Evolutionary conservation across 331 rosid species (phyloP), one percentile per base, ranked within the genome.

Genomic region (Acacia concinna): DNA sequence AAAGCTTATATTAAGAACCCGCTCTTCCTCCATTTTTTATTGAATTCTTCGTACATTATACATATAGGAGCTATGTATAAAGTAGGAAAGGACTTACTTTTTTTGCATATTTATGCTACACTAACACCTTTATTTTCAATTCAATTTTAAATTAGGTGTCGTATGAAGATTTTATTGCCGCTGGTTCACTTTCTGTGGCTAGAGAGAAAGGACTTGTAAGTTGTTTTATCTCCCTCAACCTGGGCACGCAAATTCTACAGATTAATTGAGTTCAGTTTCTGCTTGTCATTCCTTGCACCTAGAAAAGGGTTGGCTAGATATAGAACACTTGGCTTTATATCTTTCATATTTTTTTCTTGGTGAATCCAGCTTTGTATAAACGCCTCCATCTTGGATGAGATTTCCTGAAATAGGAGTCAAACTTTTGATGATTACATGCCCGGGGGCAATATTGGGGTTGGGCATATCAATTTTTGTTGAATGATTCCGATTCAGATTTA

Each of bases 181-280:
- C 91, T 78, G 96, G 99, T 70, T 91, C 99, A 76, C 95, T 95
- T 70, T 89, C 89, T 68, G 96, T 93, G 37, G 97, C 98, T 51
- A 90, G 98, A 82, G 99, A 92, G 83, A 95, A 87, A 88, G 99
- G 98, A 81, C 81, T 91, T 64, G 99, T 95, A 87, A 95, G 98
- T 87, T 80, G 66, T 37, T 73, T 44, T 15, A 23, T 43, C 20
- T 6, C 13, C 31, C 13, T 68, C 54, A 8, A 18, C 49, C 62
- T 78, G 60, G 46, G 84, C 56, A 23, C 9, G 2, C 25, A 32
- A 51, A 21, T 4, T 23, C 62, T n/a, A 49, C 37, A 27, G 28
- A 8, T 52, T 65, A 6, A 79, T 25, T 54, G 34, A 34, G 78
- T 25, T 54, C 14, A 57, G 35, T 34, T 64, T 35, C 38, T 20